Evolutionary conservation across 163 green algal species (phyloP), one percentile per base, ranked within the genome.

Genomic region (Coccomyxa subellipsoidea): DNA sequence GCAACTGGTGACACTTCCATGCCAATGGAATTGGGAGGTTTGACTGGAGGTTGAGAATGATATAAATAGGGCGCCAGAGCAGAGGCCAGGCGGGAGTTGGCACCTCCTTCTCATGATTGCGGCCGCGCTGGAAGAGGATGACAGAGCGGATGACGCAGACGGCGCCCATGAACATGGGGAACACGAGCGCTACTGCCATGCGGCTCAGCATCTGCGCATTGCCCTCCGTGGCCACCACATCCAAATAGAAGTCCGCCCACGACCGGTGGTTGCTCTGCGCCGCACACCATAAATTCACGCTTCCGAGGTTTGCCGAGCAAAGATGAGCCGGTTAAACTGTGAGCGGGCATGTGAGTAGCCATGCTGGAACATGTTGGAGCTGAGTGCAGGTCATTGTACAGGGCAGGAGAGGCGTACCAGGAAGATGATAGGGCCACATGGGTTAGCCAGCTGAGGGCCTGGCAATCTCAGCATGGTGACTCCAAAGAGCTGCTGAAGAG

Each of bases 191-290:
- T n/a, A 97, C 93, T 25, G 90, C 84, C 90, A 87, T 88, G 79
- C 93, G 86, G 87, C 90, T 93, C 82, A 97, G 91, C 80, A 96
- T 89, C n/a, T 93, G 86, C 27, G 89, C 89, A 29, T 89, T 88
- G 9, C 94, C 92, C 77, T 95, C 88, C 31, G 92, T 94, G 4
- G 93, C 79, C 75, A 95, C 93, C 7, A 91, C 86, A 77, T 97
- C 94, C 23, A 97, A 77, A 37, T 96, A 94, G 66, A 97, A 96
- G 81, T 97, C 94, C 2, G 90, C 91, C 94, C 94, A 97, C 54
- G 87, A 94, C 37, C 94, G 90, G 83, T 97, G 94, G 80, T 97
- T 97, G 86, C 90, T 88, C 90, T 96, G 89, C 85, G 59, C 5
- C n/a, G n/a, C n/a, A n/a, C n/a, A n/a, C n/a, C n/a, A n/a, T n/a